Evolutionary conservation across 352 stramenopile genomes (phyloP).

Genomic region (Blastocystis hominis): DNA sequence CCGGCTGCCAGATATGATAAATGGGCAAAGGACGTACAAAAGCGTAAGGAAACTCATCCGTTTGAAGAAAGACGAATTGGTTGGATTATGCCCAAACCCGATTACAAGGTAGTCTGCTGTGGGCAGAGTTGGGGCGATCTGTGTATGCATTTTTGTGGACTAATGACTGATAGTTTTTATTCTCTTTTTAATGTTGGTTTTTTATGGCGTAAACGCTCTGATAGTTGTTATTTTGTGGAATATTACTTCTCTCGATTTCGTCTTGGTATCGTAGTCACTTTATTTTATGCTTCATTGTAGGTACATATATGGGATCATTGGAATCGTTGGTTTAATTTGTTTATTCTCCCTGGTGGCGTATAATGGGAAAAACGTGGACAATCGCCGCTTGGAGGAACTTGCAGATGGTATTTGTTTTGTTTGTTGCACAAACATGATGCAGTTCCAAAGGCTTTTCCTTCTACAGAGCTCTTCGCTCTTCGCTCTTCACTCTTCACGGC

Average conservation of each 20-base stretch:
- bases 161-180: neutral
- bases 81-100: neutral
- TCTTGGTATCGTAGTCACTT: neutral
- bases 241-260: neutral
- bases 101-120: neutral
- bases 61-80: conserved; percentile 32
- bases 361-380: neutral
- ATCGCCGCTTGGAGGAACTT: neutral
- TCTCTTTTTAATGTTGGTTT: neutral
- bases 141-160: neutral
- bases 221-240: neutral
- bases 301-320: neutral
- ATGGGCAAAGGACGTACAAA: neutral
- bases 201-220: conserved; percentile 7
- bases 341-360: neutral
- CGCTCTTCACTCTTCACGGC: neutral
- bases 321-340: neutral
- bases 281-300: neutral
- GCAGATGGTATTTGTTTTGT: neutral
- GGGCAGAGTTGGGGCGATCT: neutral
- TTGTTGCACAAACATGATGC: neutral
- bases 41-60: neutral
- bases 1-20: neutral
- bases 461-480: neutral
- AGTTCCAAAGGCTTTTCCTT: neutral